Base-by-base conservation (phyloP, 1,284 basidiomycete genomes). In the Boletus semigastroideus region DNA sequence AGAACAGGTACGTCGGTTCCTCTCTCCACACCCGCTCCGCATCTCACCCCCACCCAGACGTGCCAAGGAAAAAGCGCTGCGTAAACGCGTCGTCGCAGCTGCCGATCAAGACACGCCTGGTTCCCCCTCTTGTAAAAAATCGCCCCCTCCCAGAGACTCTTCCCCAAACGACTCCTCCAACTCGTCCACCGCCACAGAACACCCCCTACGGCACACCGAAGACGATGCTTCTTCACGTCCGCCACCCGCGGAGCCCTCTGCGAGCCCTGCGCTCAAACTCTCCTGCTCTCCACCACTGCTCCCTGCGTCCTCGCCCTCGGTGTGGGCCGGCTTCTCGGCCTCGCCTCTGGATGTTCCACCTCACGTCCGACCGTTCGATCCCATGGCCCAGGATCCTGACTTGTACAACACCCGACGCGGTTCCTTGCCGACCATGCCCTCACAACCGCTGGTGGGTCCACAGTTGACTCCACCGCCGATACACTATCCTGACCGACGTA, bases 11-110 rank as follows among this genome's bases (percentile, higher is more conserved):
- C 59, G 74, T 72, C 46, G 33, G 52, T 13, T 10, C 38, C 4
- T 22, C 51, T 25, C 3, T 25, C 38, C 28, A 16, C 48, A 39
- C 55, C 28, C 27, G 49, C 33, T 41, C 36, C 53, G 43, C 36
- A 49, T 34, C 50, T 54, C 31, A 60, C 39, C 52, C 36, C 53
- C 14, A 40, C 37, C 42, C 44, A 89, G 87, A 51, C 87, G 90
- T 45, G 90, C 90, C 43, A 93, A 93, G 72, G 87, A 90, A 67
- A 93, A 93, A 6, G 57, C 55, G n/a, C 60, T 62, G 16, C 62
- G 55, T 22, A 63, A 60, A 52, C 60, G 58, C 53, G 62, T 51
- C 13, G 30, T 46, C 43, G 36, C 48, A 11, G 46, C 47, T 28
- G 11, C 38, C 51, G 59, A 63, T 43, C 61, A 59, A 25, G 54